These are phyloP conservation scores for Amanita thiersii DNA, from an alignment of 768 basidiomycete species.

Conservation along the genomic window DNA sequence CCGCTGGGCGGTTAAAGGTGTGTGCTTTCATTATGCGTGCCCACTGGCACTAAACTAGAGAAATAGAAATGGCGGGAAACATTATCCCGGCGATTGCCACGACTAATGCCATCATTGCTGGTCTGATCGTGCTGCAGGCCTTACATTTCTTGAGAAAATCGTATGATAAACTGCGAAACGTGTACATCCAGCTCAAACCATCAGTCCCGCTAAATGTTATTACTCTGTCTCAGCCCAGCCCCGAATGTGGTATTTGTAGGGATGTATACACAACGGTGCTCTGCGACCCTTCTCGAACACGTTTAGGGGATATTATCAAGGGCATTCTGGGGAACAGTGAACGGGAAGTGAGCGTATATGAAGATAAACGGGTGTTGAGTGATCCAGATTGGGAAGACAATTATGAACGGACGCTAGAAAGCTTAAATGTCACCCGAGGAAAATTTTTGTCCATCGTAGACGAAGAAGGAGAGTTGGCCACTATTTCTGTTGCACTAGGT, in stretches of 20 bases:
- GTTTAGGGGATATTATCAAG: conserved; percentile 65
- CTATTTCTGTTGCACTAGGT: conserved; percentile 63
- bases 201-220: conserved; percentile 70
- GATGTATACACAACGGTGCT: conserved; percentile 71
- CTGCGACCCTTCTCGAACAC: conserved; percentile 65
- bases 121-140: conserved; percentile 89
- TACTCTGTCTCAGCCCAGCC: conserved; percentile 60
- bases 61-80: conserved; percentile 94
- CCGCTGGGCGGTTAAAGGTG: conserved; percentile 96
- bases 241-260: conserved; percentile 76
- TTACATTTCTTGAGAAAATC: conserved; percentile 71
- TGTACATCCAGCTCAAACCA: conserved; percentile 75
- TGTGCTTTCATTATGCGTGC: conserved; percentile 6
- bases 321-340: conserved; percentile 53
- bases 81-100: conserved; percentile 99
- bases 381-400: conserved; percentile 97
- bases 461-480: conserved; percentile 72
- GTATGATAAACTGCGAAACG: conserved; percentile 56
- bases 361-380: conserved; percentile 78
- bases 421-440: conserved; percentile 70
- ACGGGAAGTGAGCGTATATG: conserved; percentile 73
- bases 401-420: conserved; percentile 67
- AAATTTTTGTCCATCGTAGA: conserved; percentile 87
- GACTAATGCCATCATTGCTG: conserved; percentile 95
- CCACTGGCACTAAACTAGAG: neutral